A percentile compares a stretch with the other conserved stretches of the same genome.
These are phyloP conservation scores for Paragyromitra xinjiangensis DNA, from an alignment of 495 filamentous ascomycete genomes.

Conservation along the genomic window DNA sequence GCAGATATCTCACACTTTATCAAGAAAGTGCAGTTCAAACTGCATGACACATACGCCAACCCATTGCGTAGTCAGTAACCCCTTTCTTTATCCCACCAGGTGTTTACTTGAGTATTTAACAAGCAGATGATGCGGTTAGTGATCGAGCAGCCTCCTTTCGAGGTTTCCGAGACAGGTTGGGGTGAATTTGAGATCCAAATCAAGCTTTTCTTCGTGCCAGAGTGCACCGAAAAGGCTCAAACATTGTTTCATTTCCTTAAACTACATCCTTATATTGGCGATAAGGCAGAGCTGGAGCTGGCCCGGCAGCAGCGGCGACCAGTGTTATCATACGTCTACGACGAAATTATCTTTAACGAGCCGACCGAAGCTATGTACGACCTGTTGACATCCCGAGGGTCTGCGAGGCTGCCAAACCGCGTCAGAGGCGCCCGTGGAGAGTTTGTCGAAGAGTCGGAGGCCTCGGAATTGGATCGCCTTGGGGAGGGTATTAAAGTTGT, in stretches of 20 bases:
- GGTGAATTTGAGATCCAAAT: constrained; percentile 97
- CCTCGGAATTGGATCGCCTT: constrained; percentile 70
- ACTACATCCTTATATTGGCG: constrained; percentile 86
- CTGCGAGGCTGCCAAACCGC: constrained; percentile 61
- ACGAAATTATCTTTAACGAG: constrained; percentile 95
- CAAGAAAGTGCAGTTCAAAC: constrained; percentile 95
- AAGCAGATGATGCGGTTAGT: constrained; percentile 61
- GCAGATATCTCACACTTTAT: constrained; percentile 94
- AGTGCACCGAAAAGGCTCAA: constrained; percentile 87
- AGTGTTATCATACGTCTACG: constrained; percentile 79
- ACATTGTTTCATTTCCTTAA: constrained; percentile 89
- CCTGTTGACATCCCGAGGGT: constrained; percentile 72
- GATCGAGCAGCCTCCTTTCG: constrained; percentile 78
- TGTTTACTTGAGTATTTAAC: constrained; percentile 12
- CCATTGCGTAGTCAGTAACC: constrained; percentile 72
- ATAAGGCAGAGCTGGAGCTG: constrained; percentile 72
- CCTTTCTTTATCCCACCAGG: neutral
- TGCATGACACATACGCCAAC: constrained; percentile 93
- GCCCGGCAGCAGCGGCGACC: constrained; percentile 69
- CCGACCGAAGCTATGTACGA: constrained; percentile 90
- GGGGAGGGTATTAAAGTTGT: constrained; percentile 71
- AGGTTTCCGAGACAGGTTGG: constrained; percentile 92
- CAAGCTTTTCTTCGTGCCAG: constrained; percentile 86
- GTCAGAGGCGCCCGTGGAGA: constrained; percentile 61
- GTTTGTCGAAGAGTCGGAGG: constrained; percentile 73